Base-by-base conservation (phyloP, 176 grass and related monocot species). In the Aegilops umbellulata region DNA sequence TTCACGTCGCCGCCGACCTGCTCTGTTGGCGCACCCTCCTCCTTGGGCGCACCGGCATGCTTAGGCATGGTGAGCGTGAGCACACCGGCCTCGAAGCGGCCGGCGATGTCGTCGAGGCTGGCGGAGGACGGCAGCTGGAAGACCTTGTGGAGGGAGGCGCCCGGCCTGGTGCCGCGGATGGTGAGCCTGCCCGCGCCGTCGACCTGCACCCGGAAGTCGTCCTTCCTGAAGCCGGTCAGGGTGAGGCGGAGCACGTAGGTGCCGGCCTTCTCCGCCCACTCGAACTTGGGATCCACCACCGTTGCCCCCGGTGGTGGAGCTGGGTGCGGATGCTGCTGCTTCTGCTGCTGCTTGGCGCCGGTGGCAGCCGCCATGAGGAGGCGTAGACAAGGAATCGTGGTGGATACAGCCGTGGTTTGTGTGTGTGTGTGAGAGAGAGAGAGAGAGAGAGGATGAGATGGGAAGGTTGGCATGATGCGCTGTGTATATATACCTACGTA, bases 161-260 rank as follows among this genome's bases (percentile, higher is more conserved):
- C 86, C 76, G 61, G 24, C 24, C 12, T 30, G 12, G 26, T 16
- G 30, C 91, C 79, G 76, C 69, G 83, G 34, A 97, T 82, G 74
- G 81, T 82, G 60, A 97, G 65, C 55, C 89, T 89, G 16, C 88
- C 89, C 15, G 83, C 41, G 84, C 49, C 12, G 82, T 93, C 89
- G 11, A 93, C 30, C 42, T 87, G 85, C 20, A 97, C 91, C 81
- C 65, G 74, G 79, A 97, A 85, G 77, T 95, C 89, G 79, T 93
- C 87, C 60, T 89, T 88, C 49, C 29, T 85, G 82, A 93, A 91
- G 51, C 17, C 51, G 16, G 5, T 5, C 5, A 55, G 51, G 51
- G 51, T 55, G 51, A 55, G 51, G 19, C 89, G 63, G 63, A 65
- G 63, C 26, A 65, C 63, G 63, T 65, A 65, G 63, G 13, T 30